Percentiles rank a stretch among this genome's conserved stretches.
Evolutionary conservation across 371 early-diverging fungal species (phyloP).

Genomic region (Furculomyces boomerangus): DNA sequence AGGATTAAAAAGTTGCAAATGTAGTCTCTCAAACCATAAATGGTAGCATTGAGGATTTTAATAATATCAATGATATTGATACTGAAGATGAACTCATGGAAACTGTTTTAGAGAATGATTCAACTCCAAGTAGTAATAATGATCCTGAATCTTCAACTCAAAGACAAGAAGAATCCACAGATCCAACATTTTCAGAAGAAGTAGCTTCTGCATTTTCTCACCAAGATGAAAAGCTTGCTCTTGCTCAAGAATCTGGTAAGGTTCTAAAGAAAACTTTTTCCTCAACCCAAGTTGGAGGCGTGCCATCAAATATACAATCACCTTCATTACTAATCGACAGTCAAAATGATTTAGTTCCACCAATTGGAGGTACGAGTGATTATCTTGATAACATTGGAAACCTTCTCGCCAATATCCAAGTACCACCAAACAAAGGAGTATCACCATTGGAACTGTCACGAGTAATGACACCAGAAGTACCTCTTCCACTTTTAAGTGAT

Average conservation of each 20-base stretch:
- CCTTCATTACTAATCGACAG: neutral
- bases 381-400: slow-evolving; percentile 9
- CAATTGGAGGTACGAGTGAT: too few species aligned
- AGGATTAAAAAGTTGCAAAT: slow-evolving; percentile 1
- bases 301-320: slow-evolving; percentile 4
- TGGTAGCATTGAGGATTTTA: slow-evolving; percentile 3
- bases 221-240: slow-evolving; percentile 16
- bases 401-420: slow-evolving; percentile 10
- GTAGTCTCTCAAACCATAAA: slow-evolving; percentile 1
- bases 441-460: slow-evolving; percentile 21
- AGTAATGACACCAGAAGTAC: slow-evolving; percentile 30
- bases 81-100: too few species aligned
- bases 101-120: too few species aligned
- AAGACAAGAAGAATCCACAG: neutral
- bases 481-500: slow-evolving; percentile 34
- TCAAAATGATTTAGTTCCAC: slow-evolving; percentile 8
- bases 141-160: too few species aligned
- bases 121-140: too few species aligned
- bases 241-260: slow-evolving; percentile 9
- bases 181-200: slow-evolving; percentile 1
- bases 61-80: too few species aligned
- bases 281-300: slow-evolving; percentile 21
- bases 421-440: slow-evolving; percentile 5
- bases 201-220: slow-evolving; percentile 12
- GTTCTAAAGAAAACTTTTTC: slow-evolving; percentile 2